phyloP scores from a whole-genome alignment of 2,329 filamentous ascomycete genomes.

The Penicillium sclerotigenum region DNA sequence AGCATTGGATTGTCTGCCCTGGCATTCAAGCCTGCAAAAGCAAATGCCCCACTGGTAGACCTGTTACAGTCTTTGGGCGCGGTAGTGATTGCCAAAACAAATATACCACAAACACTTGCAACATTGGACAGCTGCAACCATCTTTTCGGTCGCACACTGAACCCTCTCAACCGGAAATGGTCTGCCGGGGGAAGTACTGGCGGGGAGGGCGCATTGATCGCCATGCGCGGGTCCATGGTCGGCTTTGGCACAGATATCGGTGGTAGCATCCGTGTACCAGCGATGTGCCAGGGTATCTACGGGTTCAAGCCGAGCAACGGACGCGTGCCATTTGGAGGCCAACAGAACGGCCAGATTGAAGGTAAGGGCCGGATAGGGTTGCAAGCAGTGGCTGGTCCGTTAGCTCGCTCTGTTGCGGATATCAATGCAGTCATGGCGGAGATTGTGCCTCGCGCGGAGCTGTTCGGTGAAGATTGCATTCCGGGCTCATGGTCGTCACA shows the following conservation, averaged over 20 bases:
- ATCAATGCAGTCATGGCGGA: constrained; percentile 49
- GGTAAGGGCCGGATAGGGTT: constrained; percentile 52
- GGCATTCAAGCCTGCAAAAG: constrained; percentile 56
- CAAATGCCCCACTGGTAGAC: constrained; percentile 57
- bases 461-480: constrained; percentile 51
- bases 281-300: constrained; percentile 53
- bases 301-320: constrained; percentile 50
- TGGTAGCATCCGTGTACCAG: constrained; percentile 46
- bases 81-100: constrained; percentile 68
- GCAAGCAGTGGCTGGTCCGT: constrained; percentile 46
- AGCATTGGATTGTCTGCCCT: constrained; percentile 59
- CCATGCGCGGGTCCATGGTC: constrained; percentile 56
- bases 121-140: constrained; percentile 60
- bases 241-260: constrained; percentile 63
- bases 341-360: constrained; percentile 47
- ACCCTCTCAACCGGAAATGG: constrained; percentile 59
- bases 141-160: constrained; percentile 60
- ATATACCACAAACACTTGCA: constrained; percentile 59
- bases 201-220: constrained; percentile 61
- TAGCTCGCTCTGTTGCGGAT: constrained; percentile 41
- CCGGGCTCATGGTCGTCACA: constrained; percentile 41
- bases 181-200: constrained; percentile 64
- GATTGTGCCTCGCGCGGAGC: constrained; percentile 51
- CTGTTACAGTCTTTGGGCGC: constrained; percentile 60
- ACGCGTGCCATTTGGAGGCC: constrained; percentile 53